Evolutionary conservation across 495 filamentous ascomycete genomes (phyloP), one percentile per base, ranked within the genome.

Genomic region (Podospora comata): DNA sequence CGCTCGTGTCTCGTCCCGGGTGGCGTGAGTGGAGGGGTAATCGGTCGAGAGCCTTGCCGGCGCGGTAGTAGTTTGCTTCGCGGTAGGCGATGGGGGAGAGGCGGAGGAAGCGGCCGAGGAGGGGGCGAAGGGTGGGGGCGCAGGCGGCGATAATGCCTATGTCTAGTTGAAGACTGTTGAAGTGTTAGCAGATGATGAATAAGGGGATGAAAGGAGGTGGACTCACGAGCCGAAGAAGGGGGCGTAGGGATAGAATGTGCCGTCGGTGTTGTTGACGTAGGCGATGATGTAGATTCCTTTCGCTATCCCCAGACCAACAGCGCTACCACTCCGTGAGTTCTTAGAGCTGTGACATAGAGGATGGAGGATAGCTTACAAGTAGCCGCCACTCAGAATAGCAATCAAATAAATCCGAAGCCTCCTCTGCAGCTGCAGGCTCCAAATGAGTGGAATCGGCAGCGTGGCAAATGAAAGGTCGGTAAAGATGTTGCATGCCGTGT

Each of bases 131-230:
- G 5, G 79, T 77, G n/a, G 81, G 81, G 5, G 81, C 71, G 70
- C 80, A 84, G 19, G 79, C 84, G 27, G 81, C 79, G 44, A 84
- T 77, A 61, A 79, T 84, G 27, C 82, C 82, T 53, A 78, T 79
- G 62, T 76, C 82, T 28, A 79, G 80, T 79, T 84, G 76, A 20
- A 76, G 71, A 54, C 77, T 82, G 61, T 63, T 72, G 66, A 16
- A 53, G 60, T 28, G 62, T 72, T 62, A 66, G 74, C 2, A 48
- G 39, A 6, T 32, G 3, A 7, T 32, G 4, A 11, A 7, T 30
- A 5, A n/a, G 7, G 5, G 6, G 2, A 19, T 5, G 3, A 60
- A 32, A 53, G 27, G 27, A 60, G 72, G 57, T 30, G 28, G 19
- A 63, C 77, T 73, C 71, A 78, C 76, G 74, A 69, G 66, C 70